Evolutionary conservation across 371 early-diverging fungal genomes (phyloP).

Genomic region (Rozella allomycis): DNA sequence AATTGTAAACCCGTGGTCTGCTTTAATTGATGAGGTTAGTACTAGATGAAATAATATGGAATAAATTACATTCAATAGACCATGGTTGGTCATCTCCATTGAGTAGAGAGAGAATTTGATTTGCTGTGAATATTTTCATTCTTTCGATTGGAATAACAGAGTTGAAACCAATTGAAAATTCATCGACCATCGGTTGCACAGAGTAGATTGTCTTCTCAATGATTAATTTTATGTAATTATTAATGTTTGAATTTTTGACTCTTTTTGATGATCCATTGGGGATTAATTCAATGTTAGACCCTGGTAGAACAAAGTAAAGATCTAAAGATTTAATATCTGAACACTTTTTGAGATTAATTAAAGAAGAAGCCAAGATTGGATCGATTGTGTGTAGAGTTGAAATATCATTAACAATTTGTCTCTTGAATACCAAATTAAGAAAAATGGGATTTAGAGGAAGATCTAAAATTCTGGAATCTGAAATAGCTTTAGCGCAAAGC

Average conservation of each 20-base stretch:
- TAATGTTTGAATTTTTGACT: conserved; percentile 49
- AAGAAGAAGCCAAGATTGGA: conserved; percentile 3
- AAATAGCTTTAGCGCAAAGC: conserved; percentile 65
- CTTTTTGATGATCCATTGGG: conserved; percentile 33
- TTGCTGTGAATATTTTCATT: conserved; percentile 2
- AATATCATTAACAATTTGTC: conserved; percentile 5
- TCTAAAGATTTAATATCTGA: conserved; percentile 3
- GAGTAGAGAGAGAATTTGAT: conserved; percentile 11
- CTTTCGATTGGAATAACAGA: conserved; percentile 30
- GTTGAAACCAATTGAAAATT: conserved; percentile 62
- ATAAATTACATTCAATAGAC: too few species aligned
- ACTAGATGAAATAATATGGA: too few species aligned
- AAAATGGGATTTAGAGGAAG: conserved; percentile 54
- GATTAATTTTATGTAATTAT: conserved; percentile 40
- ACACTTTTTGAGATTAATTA: conserved; percentile 14
- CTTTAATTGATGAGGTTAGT: too few species aligned
- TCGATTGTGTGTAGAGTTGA: conserved; percentile 9
- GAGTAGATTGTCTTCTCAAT: conserved; percentile 38
- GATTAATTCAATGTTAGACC: conserved; percentile 20
- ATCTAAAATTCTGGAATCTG: conserved; percentile 68
- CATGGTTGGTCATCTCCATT: conserved; percentile 33
- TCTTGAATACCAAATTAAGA: conserved; percentile 24
- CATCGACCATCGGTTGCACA: conserved; percentile 21
- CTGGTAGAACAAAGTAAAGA: conserved; percentile 67
- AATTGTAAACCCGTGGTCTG: too few species aligned